phyloP scores from a whole-genome alignment of 352 stramenopile species.

The Phytopythium helicoides region DNA sequence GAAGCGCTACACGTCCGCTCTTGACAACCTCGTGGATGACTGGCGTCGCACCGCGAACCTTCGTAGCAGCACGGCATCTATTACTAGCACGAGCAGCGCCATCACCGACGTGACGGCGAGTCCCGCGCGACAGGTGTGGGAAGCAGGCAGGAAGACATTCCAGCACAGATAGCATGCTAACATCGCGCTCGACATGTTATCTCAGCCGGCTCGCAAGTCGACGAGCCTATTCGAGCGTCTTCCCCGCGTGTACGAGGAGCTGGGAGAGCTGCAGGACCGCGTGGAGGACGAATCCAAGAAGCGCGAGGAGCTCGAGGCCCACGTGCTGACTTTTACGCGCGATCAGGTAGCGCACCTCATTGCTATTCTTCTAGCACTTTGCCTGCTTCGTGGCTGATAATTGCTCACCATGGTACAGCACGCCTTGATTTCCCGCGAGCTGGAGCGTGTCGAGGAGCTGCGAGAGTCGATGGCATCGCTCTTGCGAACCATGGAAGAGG shows the following conservation, averaged over 20 bases:
- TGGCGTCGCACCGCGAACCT: constrained; percentile 64
- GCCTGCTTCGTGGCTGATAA: too few relatives aligned
- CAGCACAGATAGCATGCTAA: background rate
- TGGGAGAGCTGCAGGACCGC: constrained; percentile 63
- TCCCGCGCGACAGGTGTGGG: background rate
- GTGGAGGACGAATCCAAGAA: constrained; percentile 71
- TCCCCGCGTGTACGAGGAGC: constrained; percentile 62
- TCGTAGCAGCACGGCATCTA: constrained; percentile 13
- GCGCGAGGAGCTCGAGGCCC: constrained; percentile 60
- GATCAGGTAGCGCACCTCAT: constrained; percentile 36
- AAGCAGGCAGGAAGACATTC: background rate
- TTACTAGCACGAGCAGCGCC: constrained; percentile 11
- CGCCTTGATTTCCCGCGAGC: constrained; percentile 45
- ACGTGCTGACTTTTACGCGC: constrained; percentile 58
- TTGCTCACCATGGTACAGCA: too few relatives aligned
- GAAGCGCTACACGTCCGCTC: constrained; percentile 67
- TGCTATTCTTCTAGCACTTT: too few relatives aligned
- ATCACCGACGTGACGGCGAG: constrained; percentile 3
- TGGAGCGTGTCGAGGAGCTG: constrained; percentile 54
- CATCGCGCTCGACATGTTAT: background rate
- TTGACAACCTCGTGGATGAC: constrained; percentile 82
- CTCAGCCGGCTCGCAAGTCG: constrained; percentile 18
- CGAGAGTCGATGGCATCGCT: constrained; percentile 47
- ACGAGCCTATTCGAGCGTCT: constrained; percentile 69
- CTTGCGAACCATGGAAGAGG: constrained; percentile 57